These are phyloP conservation scores for Scheffersomyces ergatensis DNA, from an alignment of 805 yeast species.

Conservation along the genomic window DNA sequence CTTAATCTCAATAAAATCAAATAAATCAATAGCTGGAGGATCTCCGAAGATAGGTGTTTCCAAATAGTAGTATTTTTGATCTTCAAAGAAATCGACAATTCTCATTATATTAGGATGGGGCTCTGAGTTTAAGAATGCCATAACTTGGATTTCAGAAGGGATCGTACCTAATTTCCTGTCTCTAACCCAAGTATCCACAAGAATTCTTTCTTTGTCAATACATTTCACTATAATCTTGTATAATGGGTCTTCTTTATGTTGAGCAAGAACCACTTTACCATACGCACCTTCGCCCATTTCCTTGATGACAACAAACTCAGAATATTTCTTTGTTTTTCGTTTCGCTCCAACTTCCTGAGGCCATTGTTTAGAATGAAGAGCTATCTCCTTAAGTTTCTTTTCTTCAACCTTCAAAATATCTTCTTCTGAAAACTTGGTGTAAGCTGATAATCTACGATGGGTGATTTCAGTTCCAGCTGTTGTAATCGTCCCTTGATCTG, in stretches of 20 bases:
- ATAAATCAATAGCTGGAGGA: constrained; percentile 89
- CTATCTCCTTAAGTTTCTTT: constrained; percentile 36
- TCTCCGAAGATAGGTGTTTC: constrained; percentile 89
- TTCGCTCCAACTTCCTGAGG: constrained; percentile 57
- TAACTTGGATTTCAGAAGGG: constrained; percentile 93
- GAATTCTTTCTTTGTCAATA: constrained; percentile 85
- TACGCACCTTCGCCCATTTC: constrained; percentile 96
- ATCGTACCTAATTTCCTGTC: constrained; percentile 89
- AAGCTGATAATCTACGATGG: constrained; percentile 12
- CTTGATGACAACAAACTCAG: constrained; percentile 69
- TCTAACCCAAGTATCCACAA: constrained; percentile 97
- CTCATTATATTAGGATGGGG: constrained; percentile 89
- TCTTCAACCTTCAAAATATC: constrained; percentile 46
- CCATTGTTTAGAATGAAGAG: constrained; percentile 40
- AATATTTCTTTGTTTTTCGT: constrained; percentile 67
- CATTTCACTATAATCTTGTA: constrained; percentile 80
- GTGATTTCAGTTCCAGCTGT: constrained; percentile 7
- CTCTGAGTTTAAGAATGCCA: constrained; percentile 71
- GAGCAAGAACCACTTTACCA: constrained; percentile 85
- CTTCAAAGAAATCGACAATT: constrained; percentile 90
- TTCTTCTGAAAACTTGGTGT: constrained; percentile 34
- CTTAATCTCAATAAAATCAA: constrained; percentile 86
- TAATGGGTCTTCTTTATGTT: constrained; percentile 57
- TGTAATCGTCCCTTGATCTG: constrained; percentile 1
- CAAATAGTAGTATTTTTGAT: constrained; percentile 81